phyloP scores from a whole-genome alignment of 2,329 filamentous ascomycete species.

The Neopestalotiopsis rosae region DNA sequence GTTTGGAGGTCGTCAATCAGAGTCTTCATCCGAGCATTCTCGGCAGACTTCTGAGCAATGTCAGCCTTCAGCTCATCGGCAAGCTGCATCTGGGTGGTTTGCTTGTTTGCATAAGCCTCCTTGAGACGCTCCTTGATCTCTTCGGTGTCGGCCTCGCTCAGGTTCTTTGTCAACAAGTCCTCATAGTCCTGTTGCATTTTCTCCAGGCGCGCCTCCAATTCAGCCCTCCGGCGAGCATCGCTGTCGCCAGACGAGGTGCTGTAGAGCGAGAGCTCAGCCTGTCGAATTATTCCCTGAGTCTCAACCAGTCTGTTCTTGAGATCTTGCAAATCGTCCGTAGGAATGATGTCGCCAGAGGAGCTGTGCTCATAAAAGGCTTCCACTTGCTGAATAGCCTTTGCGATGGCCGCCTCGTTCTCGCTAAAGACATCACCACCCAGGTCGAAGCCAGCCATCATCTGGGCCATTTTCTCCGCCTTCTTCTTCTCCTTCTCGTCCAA shows the following conservation, averaged over 20 bases:
- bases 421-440: conserved; percentile 92
- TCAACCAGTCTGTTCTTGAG: conserved; percentile 82
- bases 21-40: conserved; percentile 80
- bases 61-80: conserved; percentile 80
- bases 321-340: conserved; percentile 79
- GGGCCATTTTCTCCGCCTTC: conserved; percentile 98
- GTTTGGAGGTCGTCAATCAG: conserved; percentile 82
- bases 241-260: conserved; percentile 68
- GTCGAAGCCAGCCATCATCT: conserved; percentile 99
- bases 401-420: conserved; percentile 86
- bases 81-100: conserved; percentile 74
- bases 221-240: conserved; percentile 71
- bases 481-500: conserved; percentile 97
- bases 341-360: conserved; percentile 77
- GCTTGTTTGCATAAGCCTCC: conserved; percentile 76
- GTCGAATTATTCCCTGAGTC: conserved; percentile 89
- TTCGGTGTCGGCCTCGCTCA: conserved; percentile 78
- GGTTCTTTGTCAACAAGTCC: conserved; percentile 77
- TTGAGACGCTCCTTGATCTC: conserved; percentile 83
- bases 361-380: conserved; percentile 80
- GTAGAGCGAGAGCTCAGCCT: conserved; percentile 86
- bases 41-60: conserved; percentile 76
- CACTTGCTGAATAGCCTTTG: conserved; percentile 82
- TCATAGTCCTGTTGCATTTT: conserved; percentile 84
- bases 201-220: conserved; percentile 78